These are phyloP conservation scores for Saccharomycopsis fermentans DNA, from an alignment of 805 yeast genomes.

Conservation along the genomic window DNA sequence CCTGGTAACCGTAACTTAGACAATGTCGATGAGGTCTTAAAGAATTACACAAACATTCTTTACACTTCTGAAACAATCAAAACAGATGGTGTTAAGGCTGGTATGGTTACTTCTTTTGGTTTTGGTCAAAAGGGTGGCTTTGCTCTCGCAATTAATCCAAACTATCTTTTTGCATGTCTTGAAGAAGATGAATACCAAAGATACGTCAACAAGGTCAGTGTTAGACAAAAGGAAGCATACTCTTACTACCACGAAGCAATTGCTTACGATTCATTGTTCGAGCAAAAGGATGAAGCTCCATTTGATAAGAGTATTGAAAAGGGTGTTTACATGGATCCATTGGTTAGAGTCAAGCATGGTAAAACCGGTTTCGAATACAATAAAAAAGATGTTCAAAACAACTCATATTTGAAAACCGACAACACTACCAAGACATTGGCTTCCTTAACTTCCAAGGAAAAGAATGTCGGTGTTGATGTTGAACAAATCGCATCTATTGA, in stretches of 20 bases:
- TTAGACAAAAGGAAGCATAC: conserved; percentile 84
- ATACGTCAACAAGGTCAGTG: conserved; percentile 59
- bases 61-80: conserved; percentile 90
- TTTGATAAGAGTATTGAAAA: conserved; percentile 82
- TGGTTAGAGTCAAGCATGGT: conserved; percentile 53
- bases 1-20: conserved; percentile 99
- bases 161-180: conserved; percentile 81
- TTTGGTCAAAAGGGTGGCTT: conserved; percentile 99
- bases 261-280: conserved; percentile 82
- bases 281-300: conserved; percentile 90
- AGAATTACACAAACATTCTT: conserved; percentile 78
- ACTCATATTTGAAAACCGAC: conserved; percentile 19
- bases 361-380: conserved; percentile 38
- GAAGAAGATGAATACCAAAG: conserved; percentile 59
- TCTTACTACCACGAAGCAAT: conserved; percentile 93
- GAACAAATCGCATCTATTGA: conserved; percentile 78
- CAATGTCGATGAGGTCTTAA: conserved; percentile 76
- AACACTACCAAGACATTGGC: conserved; percentile 20
- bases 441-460: conserved; percentile 22
- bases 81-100: conserved; percentile 97
- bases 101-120: conserved; percentile 94
- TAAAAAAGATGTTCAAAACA: conserved; percentile 40
- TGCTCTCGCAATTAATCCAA: conserved; percentile 85
- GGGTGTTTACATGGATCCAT: conserved; percentile 90
- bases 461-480: conserved; percentile 93